Evolutionary conservation across 2,329 filamentous ascomycete species (phyloP).

Genomic region (Cercospora citrullina): DNA sequence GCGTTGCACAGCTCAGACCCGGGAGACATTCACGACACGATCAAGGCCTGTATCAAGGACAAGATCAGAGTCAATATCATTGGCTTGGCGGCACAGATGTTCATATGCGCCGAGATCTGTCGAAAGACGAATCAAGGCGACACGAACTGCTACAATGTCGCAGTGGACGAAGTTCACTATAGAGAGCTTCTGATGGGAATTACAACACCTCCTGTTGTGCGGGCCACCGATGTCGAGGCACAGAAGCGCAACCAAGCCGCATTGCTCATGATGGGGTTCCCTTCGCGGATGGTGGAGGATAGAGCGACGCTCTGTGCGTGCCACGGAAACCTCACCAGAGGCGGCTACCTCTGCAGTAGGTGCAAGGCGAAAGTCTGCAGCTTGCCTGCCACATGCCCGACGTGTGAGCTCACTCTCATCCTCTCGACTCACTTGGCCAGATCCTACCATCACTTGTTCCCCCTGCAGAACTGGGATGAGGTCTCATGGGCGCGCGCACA

Average conservation of each 20-base stretch:
- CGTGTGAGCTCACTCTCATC: slow-evolving; percentile 88
- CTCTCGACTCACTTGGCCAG: slow-evolving; percentile 88
- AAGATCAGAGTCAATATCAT: slow-evolving; percentile 86
- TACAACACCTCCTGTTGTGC: slow-evolving; percentile 85
- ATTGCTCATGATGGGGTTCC: slow-evolving; percentile 97
- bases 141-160: slow-evolving; percentile 74
- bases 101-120: slow-evolving; percentile 88
- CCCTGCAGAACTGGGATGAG: slow-evolving; percentile 84
- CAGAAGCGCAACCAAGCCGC: slow-evolving; percentile 49
- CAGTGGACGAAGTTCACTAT: slow-evolving; percentile 83
- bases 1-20: slow-evolving; percentile 88
- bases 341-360: slow-evolving; percentile 88
- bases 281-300: slow-evolving; percentile 75
- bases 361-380: slow-evolving; percentile 87
- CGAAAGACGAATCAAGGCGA: slow-evolving; percentile 83
- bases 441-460: slow-evolving; percentile 93
- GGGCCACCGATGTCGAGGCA: slow-evolving; percentile 43
- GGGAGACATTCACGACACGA: slow-evolving; percentile 91
- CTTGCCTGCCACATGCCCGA: slow-evolving; percentile 85
- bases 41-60: slow-evolving; percentile 74
- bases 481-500: slow-evolving; percentile 77
- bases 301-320: slow-evolving; percentile 81
- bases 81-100: slow-evolving; percentile 85
- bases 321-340: slow-evolving; percentile 76
- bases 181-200: slow-evolving; percentile 83